These are phyloP conservation scores for Rostrohypoxylon terebratum DNA, from an alignment of 495 filamentous ascomycete genomes.

Conservation along the genomic window DNA sequence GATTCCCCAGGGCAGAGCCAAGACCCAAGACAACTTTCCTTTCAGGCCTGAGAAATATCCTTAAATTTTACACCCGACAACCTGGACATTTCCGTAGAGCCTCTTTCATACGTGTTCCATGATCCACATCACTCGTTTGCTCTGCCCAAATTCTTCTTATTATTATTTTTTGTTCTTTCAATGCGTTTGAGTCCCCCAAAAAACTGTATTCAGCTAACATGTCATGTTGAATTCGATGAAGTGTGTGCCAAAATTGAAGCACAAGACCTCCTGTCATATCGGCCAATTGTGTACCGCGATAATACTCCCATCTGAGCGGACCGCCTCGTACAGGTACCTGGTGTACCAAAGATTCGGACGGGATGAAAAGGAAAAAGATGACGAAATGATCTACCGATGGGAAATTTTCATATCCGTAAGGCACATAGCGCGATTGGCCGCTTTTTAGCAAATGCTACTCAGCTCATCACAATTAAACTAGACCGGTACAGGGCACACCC, in stretches of 20 bases:
- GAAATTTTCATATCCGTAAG: constrained; percentile 29
- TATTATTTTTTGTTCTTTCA: not conserved
- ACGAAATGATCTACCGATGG: constrained; percentile 39
- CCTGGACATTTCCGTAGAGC: not conserved
- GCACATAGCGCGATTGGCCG: constrained; percentile 25
- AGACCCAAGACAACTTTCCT: not conserved
- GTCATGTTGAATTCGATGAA: not conserved
- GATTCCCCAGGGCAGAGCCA: constrained; percentile 10
- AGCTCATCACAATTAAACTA: constrained; percentile 40
- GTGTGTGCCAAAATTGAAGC: constrained; percentile 5
- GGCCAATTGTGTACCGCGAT: constrained; percentile 12
- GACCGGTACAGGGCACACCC: constrained; percentile 10
- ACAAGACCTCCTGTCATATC: constrained; percentile 32
- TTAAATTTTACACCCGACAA: not conserved
- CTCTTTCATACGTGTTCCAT: not conserved
- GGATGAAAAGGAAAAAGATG: constrained; percentile 22
- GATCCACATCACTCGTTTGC: not conserved
- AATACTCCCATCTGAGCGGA: not conserved
- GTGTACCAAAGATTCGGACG: not conserved
- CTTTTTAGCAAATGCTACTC: constrained; percentile 9
- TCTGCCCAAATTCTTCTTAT: not conserved
- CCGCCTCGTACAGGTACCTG: constrained; percentile 8
- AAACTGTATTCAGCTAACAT: not conserved
- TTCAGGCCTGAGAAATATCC: constrained; percentile 4
- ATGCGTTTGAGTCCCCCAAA: not conserved